Percentiles rank a stretch among this genome's conserved stretches.
phyloP scores from a whole-genome alignment of 176 grass and related monocot species.

The Pharus latifolius region DNA sequence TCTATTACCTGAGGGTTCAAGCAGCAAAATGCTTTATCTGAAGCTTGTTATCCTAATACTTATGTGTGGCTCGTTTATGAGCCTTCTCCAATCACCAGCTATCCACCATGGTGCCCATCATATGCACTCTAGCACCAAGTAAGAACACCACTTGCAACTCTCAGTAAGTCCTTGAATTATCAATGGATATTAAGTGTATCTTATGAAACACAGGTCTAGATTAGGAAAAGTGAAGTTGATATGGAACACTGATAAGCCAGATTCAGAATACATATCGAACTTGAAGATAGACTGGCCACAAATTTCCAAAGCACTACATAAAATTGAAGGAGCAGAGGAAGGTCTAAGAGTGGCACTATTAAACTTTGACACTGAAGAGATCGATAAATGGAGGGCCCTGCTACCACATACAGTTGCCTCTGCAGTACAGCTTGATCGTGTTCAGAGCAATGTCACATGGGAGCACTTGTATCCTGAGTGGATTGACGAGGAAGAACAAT shows the following conservation, averaged over 20 bases:
- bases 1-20: slow-evolving; percentile 12
- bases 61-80: slow-evolving; percentile 49
- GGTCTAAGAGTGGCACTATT: neutral
- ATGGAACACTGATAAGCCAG: slow-evolving; percentile 10
- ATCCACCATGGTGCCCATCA: neutral
- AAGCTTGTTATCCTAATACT: slow-evolving; percentile 44
- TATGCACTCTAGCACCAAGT: neutral
- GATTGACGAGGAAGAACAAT: slow-evolving; percentile 55
- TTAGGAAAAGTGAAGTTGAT: neutral
- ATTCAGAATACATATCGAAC: neutral
- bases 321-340: neutral
- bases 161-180: neutral
- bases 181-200: neutral
- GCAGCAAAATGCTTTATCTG: slow-evolving; percentile 33
- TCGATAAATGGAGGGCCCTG: neutral
- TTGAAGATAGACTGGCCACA: neutral
- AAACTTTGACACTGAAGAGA: slow-evolving; percentile 1
- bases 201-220: neutral
- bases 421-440: neutral
- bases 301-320: slow-evolving; percentile 12
- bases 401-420: neutral
- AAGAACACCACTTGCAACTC: neutral
- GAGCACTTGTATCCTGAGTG: slow-evolving; percentile 50
- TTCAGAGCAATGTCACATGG: slow-evolving; percentile 37
- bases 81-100: slow-evolving; percentile 39